Evolutionary conservation across 192 early-diverging fungal genomes (phyloP), one percentile per base, ranked within the genome.

Genomic region (Coemansia brasiliensis): DNA sequence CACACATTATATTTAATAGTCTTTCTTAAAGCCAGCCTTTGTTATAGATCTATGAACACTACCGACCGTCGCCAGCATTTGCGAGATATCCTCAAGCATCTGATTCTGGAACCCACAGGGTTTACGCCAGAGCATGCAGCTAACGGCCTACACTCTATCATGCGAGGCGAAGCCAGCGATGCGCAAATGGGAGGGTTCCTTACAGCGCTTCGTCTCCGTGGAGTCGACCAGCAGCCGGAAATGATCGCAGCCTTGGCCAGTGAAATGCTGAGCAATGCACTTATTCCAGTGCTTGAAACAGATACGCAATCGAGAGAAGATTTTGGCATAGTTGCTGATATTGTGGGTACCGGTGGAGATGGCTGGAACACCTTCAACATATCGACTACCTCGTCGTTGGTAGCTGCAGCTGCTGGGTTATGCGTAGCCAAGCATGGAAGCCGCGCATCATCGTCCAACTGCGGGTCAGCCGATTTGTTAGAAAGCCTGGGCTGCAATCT

Each of bases 261-360:
- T 0, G 89, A 85, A 26, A 88, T 93, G 87, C 84, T 86, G 40
- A 76, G 82, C 16, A 83, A 87, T 49, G 89, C 91, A 1, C 57
- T 85, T 6, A 68, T 65, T 7, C 78, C 94, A 5, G 49, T 73
- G 20, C 82, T 90, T 32, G 72, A 76, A 5, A 50, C 65, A 1
- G 64, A 84, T 24, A 55, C 60, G 1, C 67, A 77, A 46, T 10
- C 11, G 21, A 63, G 63, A 69, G 20, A 73, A 65, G 41, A 82
- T 59, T 25, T 73, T 78, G 42, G 66, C 20, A 48, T 62, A 22
- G 61, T 93, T 6, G 86, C 88, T 3, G 95, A 98, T 63, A 95
- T 96, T 72, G 94, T 98, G 3, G 96, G 96, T 4, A 98, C 96
- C 1, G 96, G 96, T n/a, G 96, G 96, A 8, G 96, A 98, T 79